Evolutionary conservation across 345 rosid species (phyloP).

Genomic region (Eucalyptus albens): DNA sequence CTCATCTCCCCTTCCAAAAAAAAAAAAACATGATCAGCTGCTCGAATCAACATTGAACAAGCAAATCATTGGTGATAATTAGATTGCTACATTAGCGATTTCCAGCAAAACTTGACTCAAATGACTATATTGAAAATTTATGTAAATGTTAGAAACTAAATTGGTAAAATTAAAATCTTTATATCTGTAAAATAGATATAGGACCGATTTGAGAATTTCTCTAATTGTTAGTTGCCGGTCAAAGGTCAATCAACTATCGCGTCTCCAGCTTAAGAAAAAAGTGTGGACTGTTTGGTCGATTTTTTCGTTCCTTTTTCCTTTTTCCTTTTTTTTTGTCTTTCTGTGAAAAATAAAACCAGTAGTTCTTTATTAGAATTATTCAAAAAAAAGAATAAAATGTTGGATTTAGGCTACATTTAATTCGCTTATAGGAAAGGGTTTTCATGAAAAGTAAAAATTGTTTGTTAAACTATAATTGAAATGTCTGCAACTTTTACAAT

Average conservation of each 20-base stretch:
- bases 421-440: too few relatives aligned
- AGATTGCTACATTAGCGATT: neutral
- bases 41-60: neutral
- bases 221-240: neutral
- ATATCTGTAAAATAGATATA: fast-evolving
- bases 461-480: too few relatives aligned
- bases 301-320: neutral
- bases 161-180: neutral
- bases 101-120: neutral
- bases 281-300: neutral
- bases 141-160: neutral
- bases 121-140: neutral
- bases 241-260: neutral
- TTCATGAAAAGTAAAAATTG: too few relatives aligned
- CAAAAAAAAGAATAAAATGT: neutral
- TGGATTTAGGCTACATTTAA: neutral
- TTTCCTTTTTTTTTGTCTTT: neutral
- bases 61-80: neutral
- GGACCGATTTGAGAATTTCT: neutral
- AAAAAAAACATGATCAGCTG: neutral
- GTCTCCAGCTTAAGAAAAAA: neutral
- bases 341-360: neutral
- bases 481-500: too few relatives aligned
- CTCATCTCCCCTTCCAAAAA: neutral
- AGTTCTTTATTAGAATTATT: neutral